Base-by-base conservation (phyloP, 768 basidiomycete genomes). In the Lyophyllum atratum region DNA sequence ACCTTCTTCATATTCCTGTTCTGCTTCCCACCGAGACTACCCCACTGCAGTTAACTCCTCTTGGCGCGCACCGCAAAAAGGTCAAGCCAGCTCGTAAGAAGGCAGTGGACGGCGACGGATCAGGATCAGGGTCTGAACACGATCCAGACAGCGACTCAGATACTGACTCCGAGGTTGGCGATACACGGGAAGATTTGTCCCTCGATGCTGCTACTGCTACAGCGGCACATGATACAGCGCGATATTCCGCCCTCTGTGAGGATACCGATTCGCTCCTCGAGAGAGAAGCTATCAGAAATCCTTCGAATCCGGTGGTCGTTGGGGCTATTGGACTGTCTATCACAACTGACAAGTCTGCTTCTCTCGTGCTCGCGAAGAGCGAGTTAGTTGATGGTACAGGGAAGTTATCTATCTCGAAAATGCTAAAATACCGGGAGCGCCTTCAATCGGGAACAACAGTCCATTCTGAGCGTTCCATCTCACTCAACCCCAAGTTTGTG, bases 201-300 rank as follows among this genome's bases (percentile, higher is more conserved):
- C 5, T 47, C 9, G 25, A 24, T 11, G 31, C 15, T 12, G 25
- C 1, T 21, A 19, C 39, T 6, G 54, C 54, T 19, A n/a, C 54
- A n/a, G 58, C 54, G 1, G 50, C 57, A 10, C 57, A 51, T 15
- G 53, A 55, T 24, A 42, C 57, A 15, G 61, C 61, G 5, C 48
- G 60, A 21, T 58, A 58, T 24, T 37, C 60, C 7, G 56, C 60
- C 2, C 52, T 61, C 11, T 58, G 56, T 31, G 56, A 61, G 17
- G 60, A 61, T 24, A 54, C 53, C 25, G 19, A 42, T 42, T n/a
- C n/a, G n/a, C 5, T 5, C 40, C 14, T 21, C 40, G 8, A 42
- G n/a, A n/a, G n/a, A n/a, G n/a, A n/a, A n/a, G n/a, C n/a, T n/a
- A n/a, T n/a, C n/a, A n/a, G 4, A 31, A 6, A 5, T 6, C 11